phyloP scores from a whole-genome alignment of 805 yeast genomes.

The Deakozyma indianensis region DNA sequence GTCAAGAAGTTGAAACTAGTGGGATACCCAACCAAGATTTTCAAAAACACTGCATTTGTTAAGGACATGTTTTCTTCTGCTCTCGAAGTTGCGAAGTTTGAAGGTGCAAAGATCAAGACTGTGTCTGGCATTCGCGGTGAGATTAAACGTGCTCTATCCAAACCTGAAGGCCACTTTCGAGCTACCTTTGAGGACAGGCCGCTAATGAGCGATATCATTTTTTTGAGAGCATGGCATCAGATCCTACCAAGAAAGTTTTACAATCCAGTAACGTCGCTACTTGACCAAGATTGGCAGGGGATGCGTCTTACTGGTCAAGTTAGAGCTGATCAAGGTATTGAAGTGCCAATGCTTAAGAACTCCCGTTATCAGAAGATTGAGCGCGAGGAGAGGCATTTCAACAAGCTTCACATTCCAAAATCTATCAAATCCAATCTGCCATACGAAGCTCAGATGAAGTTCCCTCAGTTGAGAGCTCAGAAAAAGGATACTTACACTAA shows the following conservation, averaged over 20 bases:
- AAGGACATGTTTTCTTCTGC: slow-evolving; percentile 91
- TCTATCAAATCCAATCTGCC: slow-evolving; percentile 67
- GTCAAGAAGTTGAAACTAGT: slow-evolving; percentile 92
- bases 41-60: slow-evolving; percentile 91
- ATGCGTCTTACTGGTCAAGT: slow-evolving; percentile 92
- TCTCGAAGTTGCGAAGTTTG: slow-evolving; percentile 92
- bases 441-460: slow-evolving; percentile 79
- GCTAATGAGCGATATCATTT: slow-evolving; percentile 66
- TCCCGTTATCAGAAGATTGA: slow-evolving; percentile 58
- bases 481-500: slow-evolving; percentile 59
- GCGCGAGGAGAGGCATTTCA: slow-evolving; percentile 72
- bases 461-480: slow-evolving; percentile 63
- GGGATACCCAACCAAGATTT: slow-evolving; percentile 87
- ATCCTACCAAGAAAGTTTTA: slow-evolving; percentile 80
- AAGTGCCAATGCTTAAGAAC: slow-evolving; percentile 44
- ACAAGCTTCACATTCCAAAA: slow-evolving; percentile 76
- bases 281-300: slow-evolving; percentile 88
- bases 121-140: slow-evolving; percentile 98
- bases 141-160: slow-evolving; percentile 83
- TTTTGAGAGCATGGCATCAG: slow-evolving; percentile 94
- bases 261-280: slow-evolving; percentile 88
- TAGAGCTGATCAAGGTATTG: slow-evolving; percentile 57
- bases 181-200: slow-evolving; percentile 96
- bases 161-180: slow-evolving; percentile 90
- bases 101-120: slow-evolving; percentile 93